A percentile compares a stretch with the other conserved stretches of the same genome.
phyloP scores from a whole-genome alignment of 2,329 filamentous ascomycete species.

The Talaromyces pinophilus region DNA sequence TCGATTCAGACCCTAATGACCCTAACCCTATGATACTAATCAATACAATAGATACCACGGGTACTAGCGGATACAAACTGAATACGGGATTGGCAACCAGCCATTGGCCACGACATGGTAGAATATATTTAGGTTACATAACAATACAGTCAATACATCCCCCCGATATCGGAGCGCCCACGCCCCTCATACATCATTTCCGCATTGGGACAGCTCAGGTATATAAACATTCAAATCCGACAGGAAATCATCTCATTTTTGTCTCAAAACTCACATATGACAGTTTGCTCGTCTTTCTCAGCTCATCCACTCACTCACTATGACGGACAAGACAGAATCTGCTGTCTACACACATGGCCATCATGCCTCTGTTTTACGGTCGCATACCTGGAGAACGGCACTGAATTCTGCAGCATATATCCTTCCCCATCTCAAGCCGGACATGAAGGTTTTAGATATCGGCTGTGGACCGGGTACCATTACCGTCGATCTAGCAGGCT shows the following conservation, averaged over 20 bases:
- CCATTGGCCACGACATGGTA: not conserved
- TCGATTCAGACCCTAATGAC: not conserved
- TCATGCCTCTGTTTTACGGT: conserved; percentile 38
- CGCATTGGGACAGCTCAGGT: not conserved
- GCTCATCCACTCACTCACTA: not conserved
- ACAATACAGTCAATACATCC: not conserved
- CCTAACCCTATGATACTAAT: not conserved
- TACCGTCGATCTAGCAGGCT: conserved; percentile 43
- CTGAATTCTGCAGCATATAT: conserved; percentile 44
- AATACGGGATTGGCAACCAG: not conserved
- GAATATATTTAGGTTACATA: not conserved
- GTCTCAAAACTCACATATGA: not conserved
- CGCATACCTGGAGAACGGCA: conserved; percentile 40
- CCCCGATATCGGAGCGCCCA: conserved; percentile 3
- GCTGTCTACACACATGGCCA: conserved; percentile 43
- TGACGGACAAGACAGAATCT: conserved; percentile 18
- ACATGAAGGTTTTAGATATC: conserved; percentile 46
- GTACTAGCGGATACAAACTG: not conserved
- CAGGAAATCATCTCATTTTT: not conserved
- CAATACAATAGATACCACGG: not conserved
- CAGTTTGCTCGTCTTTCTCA: not conserved
- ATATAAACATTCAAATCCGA: not conserved
- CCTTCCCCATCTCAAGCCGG: conserved; percentile 38
- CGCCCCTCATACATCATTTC: not conserved
- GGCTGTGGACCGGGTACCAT: conserved; percentile 51